Evolutionary conservation across 176 grass and related monocot genomes (phyloP).

Genomic region (Bromus sterilis): DNA sequence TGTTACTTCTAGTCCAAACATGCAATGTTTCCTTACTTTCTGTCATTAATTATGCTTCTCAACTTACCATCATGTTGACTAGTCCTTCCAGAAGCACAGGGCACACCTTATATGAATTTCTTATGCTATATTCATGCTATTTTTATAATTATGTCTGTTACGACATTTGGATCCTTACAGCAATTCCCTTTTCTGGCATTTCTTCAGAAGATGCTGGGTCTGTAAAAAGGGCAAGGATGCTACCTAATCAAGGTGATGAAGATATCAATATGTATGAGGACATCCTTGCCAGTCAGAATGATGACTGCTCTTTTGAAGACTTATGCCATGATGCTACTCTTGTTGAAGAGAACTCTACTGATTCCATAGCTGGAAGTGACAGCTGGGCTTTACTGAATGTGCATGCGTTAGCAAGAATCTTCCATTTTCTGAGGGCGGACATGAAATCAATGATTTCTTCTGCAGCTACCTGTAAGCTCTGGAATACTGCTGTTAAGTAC

Average conservation of each 20-base stretch:
- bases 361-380: slow-evolving; percentile 22
- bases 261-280: slow-evolving; percentile 59
- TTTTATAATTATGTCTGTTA: neutral
- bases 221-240: slow-evolving; percentile 66
- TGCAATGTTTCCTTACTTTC: neutral
- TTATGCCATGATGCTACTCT: slow-evolving; percentile 37
- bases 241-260: slow-evolving; percentile 60
- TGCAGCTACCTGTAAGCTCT: slow-evolving; percentile 66
- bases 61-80: slow-evolving; percentile 1
- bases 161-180: slow-evolving; percentile 3
- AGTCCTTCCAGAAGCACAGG: neutral
- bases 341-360: slow-evolving; percentile 29
- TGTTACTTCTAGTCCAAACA: slow-evolving; percentile 17
- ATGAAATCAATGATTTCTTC: slow-evolving; percentile 80
- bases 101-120: neutral
- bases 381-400: slow-evolving; percentile 63
- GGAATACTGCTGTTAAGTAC: slow-evolving; percentile 55
- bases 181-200: slow-evolving; percentile 8
- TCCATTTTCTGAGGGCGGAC: slow-evolving; percentile 87
- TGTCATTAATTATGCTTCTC: slow-evolving; percentile 7
- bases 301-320: slow-evolving; percentile 79
- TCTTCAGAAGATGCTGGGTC: slow-evolving; percentile 63
- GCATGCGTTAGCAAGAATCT: slow-evolving; percentile 67
- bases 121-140: neutral
- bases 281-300: slow-evolving; percentile 51